A percentile compares a stretch with the other conserved stretches of the same genome.
These are phyloP conservation scores for Aspergillus oerlinghausenensis DNA, from an alignment of 2,329 filamentous ascomycete species.

Conservation along the genomic window DNA sequence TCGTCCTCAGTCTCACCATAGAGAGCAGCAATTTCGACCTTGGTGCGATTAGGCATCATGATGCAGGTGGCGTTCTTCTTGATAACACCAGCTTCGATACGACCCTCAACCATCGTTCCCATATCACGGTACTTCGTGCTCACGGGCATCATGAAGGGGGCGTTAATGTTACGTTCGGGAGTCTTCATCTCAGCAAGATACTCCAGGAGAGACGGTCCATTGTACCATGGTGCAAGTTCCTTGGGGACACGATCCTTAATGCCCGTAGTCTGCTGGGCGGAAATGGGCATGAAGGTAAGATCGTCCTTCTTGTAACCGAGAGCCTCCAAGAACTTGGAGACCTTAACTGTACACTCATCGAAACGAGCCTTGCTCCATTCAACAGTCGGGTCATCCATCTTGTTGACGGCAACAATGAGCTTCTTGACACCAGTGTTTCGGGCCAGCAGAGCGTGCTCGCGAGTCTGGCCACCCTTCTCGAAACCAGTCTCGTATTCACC, in stretches of 20 bases:
- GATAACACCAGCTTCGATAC: conserved; percentile 89
- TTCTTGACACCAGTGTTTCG: conserved; percentile 99
- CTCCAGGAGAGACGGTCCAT: conserved; percentile 86
- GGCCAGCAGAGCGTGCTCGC: conserved; percentile 95
- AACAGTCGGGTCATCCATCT: conserved; percentile 98
- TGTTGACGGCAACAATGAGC: conserved; percentile 91
- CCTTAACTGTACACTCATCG: conserved; percentile 87
- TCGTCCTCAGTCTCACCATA: conserved; percentile 98
- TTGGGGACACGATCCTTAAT: conserved; percentile 85
- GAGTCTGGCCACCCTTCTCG: conserved; percentile 91
- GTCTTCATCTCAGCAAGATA: conserved; percentile 92
- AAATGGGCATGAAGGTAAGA: conserved; percentile 92
- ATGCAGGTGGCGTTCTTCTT: conserved; percentile 82
- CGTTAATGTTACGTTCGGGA: conserved; percentile 91
- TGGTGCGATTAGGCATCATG: conserved; percentile 93
- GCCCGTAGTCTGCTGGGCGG: conserved; percentile 76
- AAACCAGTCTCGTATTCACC: conserved; percentile 99
- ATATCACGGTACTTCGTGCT: conserved; percentile 95
- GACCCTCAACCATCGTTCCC: conserved; percentile 96
- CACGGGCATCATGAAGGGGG: conserved; percentile 98
- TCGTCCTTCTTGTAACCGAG: conserved; percentile 96
- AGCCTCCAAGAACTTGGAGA: conserved; percentile 80
- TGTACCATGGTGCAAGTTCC: conserved; percentile 74
- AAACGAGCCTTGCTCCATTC: conserved; percentile 92
- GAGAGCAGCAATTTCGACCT: conserved; percentile 73